phyloP scores from a whole-genome alignment of 768 basidiomycete species.

The Russula earlei region DNA sequence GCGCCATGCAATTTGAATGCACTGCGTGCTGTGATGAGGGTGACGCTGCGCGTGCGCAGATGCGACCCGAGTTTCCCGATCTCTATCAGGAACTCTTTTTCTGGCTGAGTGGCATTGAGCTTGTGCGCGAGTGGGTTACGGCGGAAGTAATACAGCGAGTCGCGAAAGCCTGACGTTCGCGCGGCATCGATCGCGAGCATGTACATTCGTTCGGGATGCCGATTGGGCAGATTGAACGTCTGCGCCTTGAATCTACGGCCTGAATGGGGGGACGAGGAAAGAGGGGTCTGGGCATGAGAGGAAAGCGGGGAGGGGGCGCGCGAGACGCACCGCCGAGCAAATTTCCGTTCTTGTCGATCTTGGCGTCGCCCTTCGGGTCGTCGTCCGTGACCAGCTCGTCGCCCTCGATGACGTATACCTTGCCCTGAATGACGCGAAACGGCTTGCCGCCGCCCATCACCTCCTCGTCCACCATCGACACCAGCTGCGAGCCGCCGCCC shows the following conservation, averaged over 20 bases:
- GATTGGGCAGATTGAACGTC: slow-evolving; percentile 79
- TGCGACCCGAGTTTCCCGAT: slow-evolving; percentile 84
- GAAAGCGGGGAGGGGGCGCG: not conserved
- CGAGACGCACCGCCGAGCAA: slow-evolving; percentile 60
- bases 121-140: slow-evolving; percentile 86
- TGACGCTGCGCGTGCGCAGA: slow-evolving; percentile 84
- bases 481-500: slow-evolving; percentile 18
- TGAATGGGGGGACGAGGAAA: slow-evolving; percentile 24
- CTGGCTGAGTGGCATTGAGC: slow-evolving; percentile 77
- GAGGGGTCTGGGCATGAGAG: not conserved
- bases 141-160: slow-evolving; percentile 97
- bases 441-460: slow-evolving; percentile 46
- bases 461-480: slow-evolving; percentile 16
- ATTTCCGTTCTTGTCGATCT: slow-evolving; percentile 80
- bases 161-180: slow-evolving; percentile 89
- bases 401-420: slow-evolving; percentile 68
- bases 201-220: slow-evolving; percentile 78
- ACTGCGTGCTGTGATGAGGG: slow-evolving; percentile 85
- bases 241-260: slow-evolving; percentile 82
- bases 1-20: slow-evolving; percentile 92
- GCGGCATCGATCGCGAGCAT: slow-evolving; percentile 98
- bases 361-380: slow-evolving; percentile 81
- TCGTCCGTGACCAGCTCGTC: slow-evolving; percentile 84
- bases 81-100: slow-evolving; percentile 88
- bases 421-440: slow-evolving; percentile 64